Base-by-base conservation (phyloP, 1,284 basidiomycete species). In the Trichosporon sp. region DNA sequence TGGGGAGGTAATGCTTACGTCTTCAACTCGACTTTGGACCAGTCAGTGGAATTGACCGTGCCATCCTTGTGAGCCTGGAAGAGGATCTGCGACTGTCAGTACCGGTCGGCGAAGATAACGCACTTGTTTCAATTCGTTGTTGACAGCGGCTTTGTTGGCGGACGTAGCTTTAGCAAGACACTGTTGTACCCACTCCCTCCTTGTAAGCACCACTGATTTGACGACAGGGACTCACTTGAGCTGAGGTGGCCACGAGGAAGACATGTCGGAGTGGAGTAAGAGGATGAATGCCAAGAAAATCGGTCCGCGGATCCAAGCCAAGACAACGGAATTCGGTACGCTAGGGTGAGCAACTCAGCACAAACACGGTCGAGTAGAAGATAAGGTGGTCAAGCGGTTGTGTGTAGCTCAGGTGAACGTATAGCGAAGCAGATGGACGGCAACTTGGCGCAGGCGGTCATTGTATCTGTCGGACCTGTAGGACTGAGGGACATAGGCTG, bases 81-180 rank as follows among this genome's bases (percentile, higher is more conserved):
- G 16, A 81, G 72, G 31, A 81, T 72, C 77, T 80, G 57, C n/a
- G n/a, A n/a, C 14, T 11, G 25, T 11, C 23, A 56, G 57, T 2
- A 3, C 1, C 2, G 49, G 7, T 19, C 25, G 13, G 3, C 21
- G 21, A 32, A 23, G 27, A 36, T 7, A 4, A 66, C 75, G 62
- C 19, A 79, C 78, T 64, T 77, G 69, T 62, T 80, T 80, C 46
- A 81, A 71, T 60, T 81, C 80, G 32, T 71, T 69, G 60, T 78
- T 77, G 36, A 81, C 77, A 11, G 73, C 75, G 14, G 71, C 65
- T 64, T 81, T 81, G 69, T 79, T 80, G n/a, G 72, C 70, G 6
- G 75, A 67, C 1, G 75, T 76, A 0, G 78, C 76, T 65, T 74
- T 71, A 11, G 74, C 59, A n/a, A 81, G 70, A 63, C 74, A 77